A percentile compares a stretch with the other conserved stretches of the same genome.
Evolutionary conservation across 163 green algal genomes (phyloP).

Genomic region (Volvox carteri): DNA sequence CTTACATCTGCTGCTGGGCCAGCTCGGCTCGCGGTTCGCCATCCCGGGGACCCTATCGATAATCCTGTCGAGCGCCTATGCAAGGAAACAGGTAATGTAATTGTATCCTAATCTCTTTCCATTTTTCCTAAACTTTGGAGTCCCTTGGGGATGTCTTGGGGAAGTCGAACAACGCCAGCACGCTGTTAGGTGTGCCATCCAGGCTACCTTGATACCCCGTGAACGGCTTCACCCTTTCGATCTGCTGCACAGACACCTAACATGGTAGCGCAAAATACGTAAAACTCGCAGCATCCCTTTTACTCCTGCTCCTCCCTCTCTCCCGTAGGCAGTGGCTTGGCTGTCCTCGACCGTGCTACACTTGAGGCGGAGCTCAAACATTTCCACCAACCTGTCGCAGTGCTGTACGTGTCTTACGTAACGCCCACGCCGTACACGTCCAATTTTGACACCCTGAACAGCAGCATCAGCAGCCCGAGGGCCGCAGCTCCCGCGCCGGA

Average conservation of each 20-base stretch:
- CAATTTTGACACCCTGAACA: neutral
- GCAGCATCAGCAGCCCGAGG: conserved; percentile 2
- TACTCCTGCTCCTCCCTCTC: too few species aligned
- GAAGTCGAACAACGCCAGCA: too few species aligned
- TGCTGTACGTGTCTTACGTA: conserved; percentile 20
- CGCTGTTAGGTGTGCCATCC: too few species aligned
- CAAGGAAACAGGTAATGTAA: conserved; percentile 27
- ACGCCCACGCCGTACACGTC: neutral
- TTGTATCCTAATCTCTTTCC: too few species aligned
- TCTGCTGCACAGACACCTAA: too few species aligned
- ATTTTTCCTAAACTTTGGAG: too few species aligned
- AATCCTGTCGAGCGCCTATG: conserved; percentile 29
- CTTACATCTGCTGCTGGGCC: neutral
- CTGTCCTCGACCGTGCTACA: neutral
- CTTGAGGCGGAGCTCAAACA: neutral
- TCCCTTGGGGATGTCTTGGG: too few species aligned
- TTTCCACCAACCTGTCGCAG: conserved; percentile 2
- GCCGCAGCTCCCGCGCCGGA: neutral
- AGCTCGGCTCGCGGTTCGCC: neutral
- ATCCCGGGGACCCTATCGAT: neutral
- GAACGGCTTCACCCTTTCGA: too few species aligned
- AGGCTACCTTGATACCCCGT: too few species aligned
- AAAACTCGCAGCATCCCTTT: too few species aligned
- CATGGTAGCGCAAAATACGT: too few species aligned
- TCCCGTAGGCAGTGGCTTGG: neutral